These are phyloP conservation scores for Senna siamea DNA, from an alignment of 306 rosid genomes.

Conservation along the genomic window DNA sequence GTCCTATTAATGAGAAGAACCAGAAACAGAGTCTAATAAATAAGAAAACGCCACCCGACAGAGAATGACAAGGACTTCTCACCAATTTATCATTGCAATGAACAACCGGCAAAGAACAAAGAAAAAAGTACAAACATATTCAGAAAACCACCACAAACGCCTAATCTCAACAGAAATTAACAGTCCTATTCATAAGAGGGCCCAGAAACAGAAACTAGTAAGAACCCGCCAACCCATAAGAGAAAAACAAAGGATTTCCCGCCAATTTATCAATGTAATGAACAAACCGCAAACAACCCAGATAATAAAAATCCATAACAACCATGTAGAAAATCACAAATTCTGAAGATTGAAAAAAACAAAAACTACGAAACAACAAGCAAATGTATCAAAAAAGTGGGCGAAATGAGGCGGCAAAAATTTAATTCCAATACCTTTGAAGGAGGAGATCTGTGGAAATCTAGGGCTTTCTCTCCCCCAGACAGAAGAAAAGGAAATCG, in stretches of 20 bases:
- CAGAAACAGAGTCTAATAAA: background rate
- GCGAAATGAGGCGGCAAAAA: no score
- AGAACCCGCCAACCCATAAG: constrained; percentile 29
- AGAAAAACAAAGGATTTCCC: constrained; percentile 7
- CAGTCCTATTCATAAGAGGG: constrained; percentile 16
- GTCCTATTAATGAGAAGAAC: background rate
- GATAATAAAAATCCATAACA: background rate
- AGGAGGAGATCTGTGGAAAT: background rate
- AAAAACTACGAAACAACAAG: background rate
- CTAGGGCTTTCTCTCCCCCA: background rate
- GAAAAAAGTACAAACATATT: background rate
- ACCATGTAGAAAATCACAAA: background rate
- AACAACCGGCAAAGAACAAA: background rate
- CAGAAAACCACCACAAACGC: no score
- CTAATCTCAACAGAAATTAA: background rate
- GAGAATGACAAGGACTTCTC: background rate
- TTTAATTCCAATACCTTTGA: background rate
- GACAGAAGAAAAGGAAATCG: background rate
- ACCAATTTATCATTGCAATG: background rate
- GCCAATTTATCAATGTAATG: background rate
- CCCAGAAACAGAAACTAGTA: constrained; percentile 6
- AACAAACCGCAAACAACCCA: background rate
- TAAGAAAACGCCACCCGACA: background rate
- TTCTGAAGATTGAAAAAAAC: background rate
- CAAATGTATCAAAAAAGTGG: background rate